Conservation (phyloP, 257 asterid genomes). For the Solanum pimpinellifolium region DNA sequence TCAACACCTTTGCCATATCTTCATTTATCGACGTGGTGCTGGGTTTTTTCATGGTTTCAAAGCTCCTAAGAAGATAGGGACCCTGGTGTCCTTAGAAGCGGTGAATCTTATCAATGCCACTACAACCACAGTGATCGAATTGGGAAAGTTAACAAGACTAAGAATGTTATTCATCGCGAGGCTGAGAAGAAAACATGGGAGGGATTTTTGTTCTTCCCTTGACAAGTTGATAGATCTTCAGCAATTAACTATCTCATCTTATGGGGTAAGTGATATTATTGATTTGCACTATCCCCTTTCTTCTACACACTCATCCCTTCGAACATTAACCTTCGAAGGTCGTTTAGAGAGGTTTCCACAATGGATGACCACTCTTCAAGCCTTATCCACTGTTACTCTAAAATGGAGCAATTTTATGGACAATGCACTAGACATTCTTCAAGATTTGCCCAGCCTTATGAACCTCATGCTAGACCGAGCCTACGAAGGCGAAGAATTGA, state of each 20-base stretch:
- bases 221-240: conserved; percentile 9
- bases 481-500: conserved; percentile 13
- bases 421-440: conserved; percentile 9
- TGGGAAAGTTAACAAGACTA: conserved; percentile 11
- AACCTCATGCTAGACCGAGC: background rate
- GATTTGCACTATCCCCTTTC: background rate
- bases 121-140: background rate
- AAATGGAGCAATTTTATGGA: conserved; percentile 3
- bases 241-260: background rate
- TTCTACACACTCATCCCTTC: conserved; percentile 3
- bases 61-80: conserved; percentile 6
- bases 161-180: conserved; percentile 10
- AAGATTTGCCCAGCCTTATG: conserved; percentile 21
- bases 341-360: conserved; percentile 9
- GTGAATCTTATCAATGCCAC: background rate
- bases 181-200: conserved; percentile 12
- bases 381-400: background rate
- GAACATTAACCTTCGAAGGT: background rate
- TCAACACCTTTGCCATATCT: conserved; percentile 2
- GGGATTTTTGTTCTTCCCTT: conserved; percentile 12
- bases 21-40: background rate
- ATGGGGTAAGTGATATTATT: background rate
- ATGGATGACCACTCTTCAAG: conserved; percentile 13
- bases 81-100: background rate
- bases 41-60: background rate